Conservation (phyloP, 2,329 filamentous ascomycete genomes). For the Cladophialophora carrionii region DNA sequence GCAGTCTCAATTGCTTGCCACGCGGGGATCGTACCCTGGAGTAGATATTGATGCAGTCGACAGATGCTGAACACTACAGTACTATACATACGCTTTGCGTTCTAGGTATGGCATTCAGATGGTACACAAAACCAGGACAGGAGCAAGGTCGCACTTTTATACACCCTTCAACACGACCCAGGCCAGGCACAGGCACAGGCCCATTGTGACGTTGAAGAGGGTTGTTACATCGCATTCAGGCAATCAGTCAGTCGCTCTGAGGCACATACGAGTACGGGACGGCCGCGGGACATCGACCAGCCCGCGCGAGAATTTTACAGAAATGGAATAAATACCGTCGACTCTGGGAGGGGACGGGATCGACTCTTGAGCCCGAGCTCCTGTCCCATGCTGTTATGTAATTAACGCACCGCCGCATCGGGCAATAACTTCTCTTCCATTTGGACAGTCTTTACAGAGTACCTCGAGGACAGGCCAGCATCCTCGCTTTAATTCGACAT, state of each 20-base stretch:
- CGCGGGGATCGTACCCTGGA: too few species aligned
- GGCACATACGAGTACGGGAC: background rate
- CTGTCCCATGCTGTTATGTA: background rate
- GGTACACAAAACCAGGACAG: background rate
- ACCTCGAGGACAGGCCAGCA: background rate
- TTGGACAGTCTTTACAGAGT: background rate
- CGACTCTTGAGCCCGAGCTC: background rate
- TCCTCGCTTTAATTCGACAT: background rate
- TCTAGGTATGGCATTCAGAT: background rate
- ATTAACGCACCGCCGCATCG: background rate
- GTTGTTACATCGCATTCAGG: background rate
- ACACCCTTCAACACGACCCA: background rate
- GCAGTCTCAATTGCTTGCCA: background rate
- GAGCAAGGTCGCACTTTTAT: background rate
- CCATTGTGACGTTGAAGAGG: background rate
- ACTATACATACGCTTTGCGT: background rate
- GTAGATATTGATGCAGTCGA: background rate
- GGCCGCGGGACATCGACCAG: background rate
- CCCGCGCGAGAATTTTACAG: too few species aligned
- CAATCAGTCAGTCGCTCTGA: background rate
- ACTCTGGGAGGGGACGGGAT: background rate
- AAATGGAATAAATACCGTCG: background rate
- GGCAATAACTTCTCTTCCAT: background rate
- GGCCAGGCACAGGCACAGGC: background rate
- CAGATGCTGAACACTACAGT: background rate